Conservation (phyloP, 352 stramenopile genomes). For the Phytophthora fragariae region DNA sequence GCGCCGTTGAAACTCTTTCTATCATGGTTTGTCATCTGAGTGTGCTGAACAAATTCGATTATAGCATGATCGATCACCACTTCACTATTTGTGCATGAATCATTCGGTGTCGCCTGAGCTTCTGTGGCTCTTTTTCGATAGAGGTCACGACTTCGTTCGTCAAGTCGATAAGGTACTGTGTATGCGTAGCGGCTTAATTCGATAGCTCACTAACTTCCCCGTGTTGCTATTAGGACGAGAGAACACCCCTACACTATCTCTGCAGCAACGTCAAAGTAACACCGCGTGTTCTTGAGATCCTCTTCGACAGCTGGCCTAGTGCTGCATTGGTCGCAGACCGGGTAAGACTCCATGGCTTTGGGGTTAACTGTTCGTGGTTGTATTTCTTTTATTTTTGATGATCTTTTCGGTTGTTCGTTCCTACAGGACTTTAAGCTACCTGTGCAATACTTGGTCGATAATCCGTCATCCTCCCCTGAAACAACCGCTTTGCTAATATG, state of each 20-base stretch:
- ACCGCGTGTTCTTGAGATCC: conserved; percentile 63
- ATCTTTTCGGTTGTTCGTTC: neutral
- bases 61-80: conserved; percentile 62
- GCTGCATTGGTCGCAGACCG: conserved; percentile 61
- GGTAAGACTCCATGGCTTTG: conserved; percentile 27
- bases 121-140: conserved; percentile 79
- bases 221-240: conserved; percentile 46
- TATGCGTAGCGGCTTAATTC: neutral
- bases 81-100: conserved; percentile 83
- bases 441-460: conserved; percentile 79
- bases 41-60: neutral
- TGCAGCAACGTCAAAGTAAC: conserved; percentile 63
- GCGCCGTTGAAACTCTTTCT: conserved; percentile 3
- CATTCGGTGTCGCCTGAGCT: conserved; percentile 57
- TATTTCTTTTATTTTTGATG: neutral
- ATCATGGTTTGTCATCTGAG: neutral
- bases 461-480: conserved; percentile 56
- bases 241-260: conserved; percentile 69
- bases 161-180: conserved; percentile 57
- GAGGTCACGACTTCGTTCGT: conserved; percentile 55
- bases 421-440: conserved; percentile 70
- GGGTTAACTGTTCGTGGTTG: neutral
- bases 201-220: neutral
- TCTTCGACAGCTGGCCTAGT: conserved; percentile 75
- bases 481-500: conserved; percentile 62